Evolutionary conservation across 2,329 filamentous ascomycete genomes (phyloP).

Genomic region (Cordyceps javanica): DNA sequence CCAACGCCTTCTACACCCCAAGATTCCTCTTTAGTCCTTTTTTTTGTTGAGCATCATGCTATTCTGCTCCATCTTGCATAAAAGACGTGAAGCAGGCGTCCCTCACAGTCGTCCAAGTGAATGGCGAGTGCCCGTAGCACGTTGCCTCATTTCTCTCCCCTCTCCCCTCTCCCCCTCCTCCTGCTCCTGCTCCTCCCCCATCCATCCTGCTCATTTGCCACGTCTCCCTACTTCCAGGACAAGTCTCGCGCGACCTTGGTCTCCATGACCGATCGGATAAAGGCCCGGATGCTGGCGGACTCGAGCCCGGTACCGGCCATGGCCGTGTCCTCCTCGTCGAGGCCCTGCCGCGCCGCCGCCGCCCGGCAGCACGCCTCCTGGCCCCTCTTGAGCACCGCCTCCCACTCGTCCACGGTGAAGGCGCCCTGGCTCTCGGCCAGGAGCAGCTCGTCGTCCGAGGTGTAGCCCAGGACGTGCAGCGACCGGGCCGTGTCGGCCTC

Average conservation of each 20-base stretch:
- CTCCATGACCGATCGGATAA: slow-evolving; percentile 57
- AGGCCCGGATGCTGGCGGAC: slow-evolving; percentile 48
- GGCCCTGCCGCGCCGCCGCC: slow-evolving; percentile 24
- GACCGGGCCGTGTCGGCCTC: slow-evolving; percentile 60
- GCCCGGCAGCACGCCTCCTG: slow-evolving; percentile 55
- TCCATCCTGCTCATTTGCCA: slow-evolving; percentile 4
- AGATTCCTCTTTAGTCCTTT: not conserved
- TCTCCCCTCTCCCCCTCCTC: not conserved
- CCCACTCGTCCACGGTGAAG: slow-evolving; percentile 73
- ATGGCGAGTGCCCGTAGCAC: no score
- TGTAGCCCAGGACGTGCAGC: slow-evolving; percentile 78
- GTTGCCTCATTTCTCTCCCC: no score
- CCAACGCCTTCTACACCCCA: slow-evolving; percentile 8
- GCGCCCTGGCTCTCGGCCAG: slow-evolving; percentile 75
- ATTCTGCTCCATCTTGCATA: not conserved
- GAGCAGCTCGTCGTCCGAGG: slow-evolving; percentile 65
- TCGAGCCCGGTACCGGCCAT: slow-evolving; percentile 37
- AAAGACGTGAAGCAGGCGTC: not conserved
- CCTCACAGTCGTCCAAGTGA: no score
- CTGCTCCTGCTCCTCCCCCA: slow-evolving; percentile 17
- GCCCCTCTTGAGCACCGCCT: slow-evolving; percentile 59
- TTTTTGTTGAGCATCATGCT: not conserved
- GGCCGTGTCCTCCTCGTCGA: slow-evolving; percentile 36
- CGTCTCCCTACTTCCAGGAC: slow-evolving; percentile 57
- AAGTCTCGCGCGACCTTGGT: slow-evolving; percentile 47